Evolutionary conservation across 106 monocot genomes (phyloP), one percentile per base, ranked within the genome.

Genomic region (Hemerocallis citrina): DNA sequence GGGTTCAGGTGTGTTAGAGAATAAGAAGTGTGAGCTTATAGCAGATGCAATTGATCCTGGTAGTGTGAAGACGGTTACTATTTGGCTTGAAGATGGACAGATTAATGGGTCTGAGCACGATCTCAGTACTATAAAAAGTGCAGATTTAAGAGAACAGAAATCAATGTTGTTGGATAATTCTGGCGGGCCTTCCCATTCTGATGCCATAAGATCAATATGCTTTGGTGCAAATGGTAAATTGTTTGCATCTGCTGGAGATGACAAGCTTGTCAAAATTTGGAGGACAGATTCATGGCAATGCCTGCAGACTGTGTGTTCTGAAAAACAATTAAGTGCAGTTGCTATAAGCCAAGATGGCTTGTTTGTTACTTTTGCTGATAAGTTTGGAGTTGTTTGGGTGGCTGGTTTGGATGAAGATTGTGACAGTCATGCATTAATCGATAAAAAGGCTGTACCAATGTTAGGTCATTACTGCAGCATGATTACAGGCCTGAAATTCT

Each of bases 381-480:
- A 95, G 47, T 95, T 95, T 79, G 95, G 95, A 55, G 74, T 86
- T 75, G 74, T 95, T 46, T 95, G 95, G 95, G 31, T 84, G 32
- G 40, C 74, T 7, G 35, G 41, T 37, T 68, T 95, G 71, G 44
- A 58, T 52, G 72, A 63, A 52, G 67, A 75, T 72, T 61, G 33
- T 58, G 63, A 68, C 0, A 22, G 30, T 23, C 70, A 72, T 49
- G 36, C 38, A 39, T 28, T 40, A 24, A 33, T 54, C 37, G 70
- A 74, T 37, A 75, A 72, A 27, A 77, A 75, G 30, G 72, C 89
- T 39, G 68, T 77, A 17, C 77, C 82, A 45, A 52, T 90, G 70
- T 62, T 95, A 32, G 89, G 95, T 30, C 95, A 95, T 72, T 95
- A 95, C 35, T 95, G 95, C 49, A 95, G 95, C 75, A 89, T 95